These are phyloP conservation scores for Calcarisporium arbuscula DNA, from an alignment of 2,329 filamentous ascomycete species.

Conservation along the genomic window DNA sequence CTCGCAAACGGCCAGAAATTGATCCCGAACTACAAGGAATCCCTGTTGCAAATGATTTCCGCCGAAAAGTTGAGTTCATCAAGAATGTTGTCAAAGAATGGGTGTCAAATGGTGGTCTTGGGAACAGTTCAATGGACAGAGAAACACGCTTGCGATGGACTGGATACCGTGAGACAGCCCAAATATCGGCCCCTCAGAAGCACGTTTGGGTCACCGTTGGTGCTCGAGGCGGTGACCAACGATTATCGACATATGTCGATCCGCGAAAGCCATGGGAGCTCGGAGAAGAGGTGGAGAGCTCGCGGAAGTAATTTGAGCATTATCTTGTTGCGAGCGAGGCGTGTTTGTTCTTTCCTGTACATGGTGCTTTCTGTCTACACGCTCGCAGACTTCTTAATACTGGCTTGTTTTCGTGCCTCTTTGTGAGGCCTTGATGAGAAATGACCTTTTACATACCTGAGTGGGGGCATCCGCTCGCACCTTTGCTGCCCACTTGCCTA, in stretches of 20 bases:
- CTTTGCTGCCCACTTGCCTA: no score
- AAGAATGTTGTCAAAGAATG: constrained; percentile 63
- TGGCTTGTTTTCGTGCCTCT: no score
- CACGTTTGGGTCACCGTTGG: constrained; percentile 65
- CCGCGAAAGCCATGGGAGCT: constrained; percentile 46
- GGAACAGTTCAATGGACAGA: constrained; percentile 55
- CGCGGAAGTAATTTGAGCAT: constrained; percentile 19
- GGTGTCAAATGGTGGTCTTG: constrained; percentile 63
- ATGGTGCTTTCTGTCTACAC: no score
- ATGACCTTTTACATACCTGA: constrained; percentile 8
- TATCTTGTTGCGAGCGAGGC: neutral
- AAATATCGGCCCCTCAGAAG: constrained; percentile 48
- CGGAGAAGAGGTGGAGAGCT: constrained; percentile 44
- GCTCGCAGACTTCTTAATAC: no score
- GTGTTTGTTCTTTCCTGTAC: no score
- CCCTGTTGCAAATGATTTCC: constrained; percentile 66
- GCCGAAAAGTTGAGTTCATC: constrained; percentile 69
- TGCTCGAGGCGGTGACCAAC: constrained; percentile 53
- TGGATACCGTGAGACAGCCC: constrained; percentile 49
- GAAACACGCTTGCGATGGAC: constrained; percentile 51
- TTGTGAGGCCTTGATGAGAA: constrained; percentile 9
- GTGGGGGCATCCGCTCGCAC: constrained; percentile 8
- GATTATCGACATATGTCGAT: constrained; percentile 50
- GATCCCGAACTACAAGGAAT: constrained; percentile 55
- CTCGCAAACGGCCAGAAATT: constrained; percentile 54